These are phyloP conservation scores for Nematocida minor DNA, from an alignment of 371 early-diverging fungal genomes.

Conservation along the genomic window DNA sequence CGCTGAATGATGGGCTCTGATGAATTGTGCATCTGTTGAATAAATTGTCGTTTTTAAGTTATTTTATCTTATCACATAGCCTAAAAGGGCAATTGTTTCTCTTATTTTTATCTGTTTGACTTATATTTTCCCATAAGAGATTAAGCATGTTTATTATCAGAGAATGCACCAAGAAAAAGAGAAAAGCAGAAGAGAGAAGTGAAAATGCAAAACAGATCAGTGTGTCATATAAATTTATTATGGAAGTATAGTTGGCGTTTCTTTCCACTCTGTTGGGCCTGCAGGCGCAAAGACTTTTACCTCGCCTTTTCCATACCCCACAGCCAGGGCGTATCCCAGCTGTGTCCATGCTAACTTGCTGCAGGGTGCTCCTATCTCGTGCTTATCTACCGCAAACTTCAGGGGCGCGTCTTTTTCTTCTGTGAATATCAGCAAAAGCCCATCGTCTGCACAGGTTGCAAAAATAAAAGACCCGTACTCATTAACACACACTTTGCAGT, in stretches of 20 bases:
- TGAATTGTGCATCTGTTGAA: too few species aligned
- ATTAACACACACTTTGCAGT: slow-evolving; percentile 53
- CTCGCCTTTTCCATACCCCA: slow-evolving; percentile 59
- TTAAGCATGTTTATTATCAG: too few species aligned
- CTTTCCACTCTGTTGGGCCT: slow-evolving; percentile 53
- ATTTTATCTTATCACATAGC: too few species aligned
- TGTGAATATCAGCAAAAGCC: slow-evolving; percentile 51
- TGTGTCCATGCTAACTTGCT: slow-evolving; percentile 57
- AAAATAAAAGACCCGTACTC: slow-evolving; percentile 54
- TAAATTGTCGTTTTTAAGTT: too few species aligned
- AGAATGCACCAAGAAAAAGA: too few species aligned
- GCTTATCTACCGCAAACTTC: slow-evolving; percentile 38
- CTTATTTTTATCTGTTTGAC: too few species aligned
- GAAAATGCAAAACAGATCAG: background rate
- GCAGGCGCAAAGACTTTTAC: slow-evolving; percentile 59
- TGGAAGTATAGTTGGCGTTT: slow-evolving; percentile 28
- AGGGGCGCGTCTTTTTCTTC: background rate
- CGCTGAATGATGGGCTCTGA: too few species aligned
- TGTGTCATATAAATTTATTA: slow-evolving; percentile 3
- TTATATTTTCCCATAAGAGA: too few species aligned
- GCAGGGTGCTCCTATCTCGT: slow-evolving; percentile 54
- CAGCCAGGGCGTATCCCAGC: slow-evolving; percentile 59
- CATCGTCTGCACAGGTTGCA: slow-evolving; percentile 63
- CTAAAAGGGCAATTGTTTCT: too few species aligned
- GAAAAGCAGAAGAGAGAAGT: too few species aligned